phyloP scores from a whole-genome alignment of 169 alveolate species.

The Cryptosporidium baileyi region DNA sequence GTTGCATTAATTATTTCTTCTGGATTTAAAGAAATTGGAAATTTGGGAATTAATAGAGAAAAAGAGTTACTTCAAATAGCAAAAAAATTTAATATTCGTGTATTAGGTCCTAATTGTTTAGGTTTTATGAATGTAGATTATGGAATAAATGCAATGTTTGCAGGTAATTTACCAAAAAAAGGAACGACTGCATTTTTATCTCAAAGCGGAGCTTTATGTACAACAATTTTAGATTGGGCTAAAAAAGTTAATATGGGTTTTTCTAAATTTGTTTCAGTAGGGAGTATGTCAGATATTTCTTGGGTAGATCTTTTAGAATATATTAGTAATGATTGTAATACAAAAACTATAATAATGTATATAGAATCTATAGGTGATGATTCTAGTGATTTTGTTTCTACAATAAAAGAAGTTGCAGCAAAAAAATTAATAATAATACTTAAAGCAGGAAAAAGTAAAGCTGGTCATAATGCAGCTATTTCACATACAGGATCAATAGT shows the following conservation, averaged over 20 bases:
- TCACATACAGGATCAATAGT: constrained; percentile 85
- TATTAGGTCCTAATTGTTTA: constrained; percentile 80
- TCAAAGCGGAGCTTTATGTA: constrained; percentile 83
- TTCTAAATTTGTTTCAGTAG: constrained; percentile 81
- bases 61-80: constrained; percentile 73
- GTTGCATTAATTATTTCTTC: constrained; percentile 78
- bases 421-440: constrained; percentile 79
- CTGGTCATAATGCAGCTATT: constrained; percentile 80
- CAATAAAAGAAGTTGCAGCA: constrained; percentile 75
- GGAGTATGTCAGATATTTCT: constrained; percentile 79
- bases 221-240: constrained; percentile 83
- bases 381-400: constrained; percentile 77
- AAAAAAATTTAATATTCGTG: constrained; percentile 69
- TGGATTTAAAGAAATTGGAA: constrained; percentile 80
- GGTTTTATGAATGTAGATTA: constrained; percentile 75
- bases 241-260: constrained; percentile 80
- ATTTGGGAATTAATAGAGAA: constrained; percentile 73
- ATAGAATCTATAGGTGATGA: constrained; percentile 82
- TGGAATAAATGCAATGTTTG: constrained; percentile 78
- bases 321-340: constrained; percentile 77
- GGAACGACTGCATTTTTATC: constrained; percentile 78
- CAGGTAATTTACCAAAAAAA: constrained; percentile 69
- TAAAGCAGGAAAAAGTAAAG: constrained; percentile 82
- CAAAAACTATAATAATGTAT: constrained; percentile 77
- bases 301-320: constrained; percentile 78